Conservation (phyloP, 495 filamentous ascomycete genomes). For the Chaetomium fimeti region DNA sequence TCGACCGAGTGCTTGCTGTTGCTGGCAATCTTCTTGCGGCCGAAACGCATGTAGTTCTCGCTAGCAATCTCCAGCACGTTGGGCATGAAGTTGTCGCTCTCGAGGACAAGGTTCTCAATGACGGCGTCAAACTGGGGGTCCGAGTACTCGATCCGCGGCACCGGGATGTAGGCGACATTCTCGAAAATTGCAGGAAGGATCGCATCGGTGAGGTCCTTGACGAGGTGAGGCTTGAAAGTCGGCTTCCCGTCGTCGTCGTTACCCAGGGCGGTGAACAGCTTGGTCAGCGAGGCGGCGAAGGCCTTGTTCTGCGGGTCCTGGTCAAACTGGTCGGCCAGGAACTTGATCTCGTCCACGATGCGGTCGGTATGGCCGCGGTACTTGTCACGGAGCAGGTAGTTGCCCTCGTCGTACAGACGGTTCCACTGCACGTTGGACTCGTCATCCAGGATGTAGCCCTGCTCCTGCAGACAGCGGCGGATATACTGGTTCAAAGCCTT, state of each 20-base stretch:
- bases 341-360: slow-evolving; percentile 85
- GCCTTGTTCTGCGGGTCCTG: slow-evolving; percentile 79
- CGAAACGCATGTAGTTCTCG: slow-evolving; percentile 96
- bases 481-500: slow-evolving; percentile 71
- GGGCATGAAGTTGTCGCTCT: slow-evolving; percentile 95
- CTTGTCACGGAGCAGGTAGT: slow-evolving; percentile 82
- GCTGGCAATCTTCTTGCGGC: slow-evolving; percentile 73
- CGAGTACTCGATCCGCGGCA: slow-evolving; percentile 90
- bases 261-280: slow-evolving; percentile 84
- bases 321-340: slow-evolving; percentile 84
- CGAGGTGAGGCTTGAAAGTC: slow-evolving; percentile 83
- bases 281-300: slow-evolving; percentile 71
- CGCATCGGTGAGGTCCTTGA: slow-evolving; percentile 84
- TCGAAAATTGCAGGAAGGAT: slow-evolving; percentile 85
- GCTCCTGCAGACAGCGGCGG: slow-evolving; percentile 78
- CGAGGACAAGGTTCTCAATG: slow-evolving; percentile 90
- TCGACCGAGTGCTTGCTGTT: slow-evolving; percentile 79
- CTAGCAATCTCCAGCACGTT: slow-evolving; percentile 87
- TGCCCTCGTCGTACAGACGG: slow-evolving; percentile 77
- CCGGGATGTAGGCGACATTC: slow-evolving; percentile 84
- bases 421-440: slow-evolving; percentile 81
- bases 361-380: slow-evolving; percentile 87
- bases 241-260: slow-evolving; percentile 76
- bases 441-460: slow-evolving; percentile 88
- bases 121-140: slow-evolving; percentile 83